Conservation (phyloP, 2,329 filamentous ascomycete genomes). For the Alternaria novae-zelandiae region DNA sequence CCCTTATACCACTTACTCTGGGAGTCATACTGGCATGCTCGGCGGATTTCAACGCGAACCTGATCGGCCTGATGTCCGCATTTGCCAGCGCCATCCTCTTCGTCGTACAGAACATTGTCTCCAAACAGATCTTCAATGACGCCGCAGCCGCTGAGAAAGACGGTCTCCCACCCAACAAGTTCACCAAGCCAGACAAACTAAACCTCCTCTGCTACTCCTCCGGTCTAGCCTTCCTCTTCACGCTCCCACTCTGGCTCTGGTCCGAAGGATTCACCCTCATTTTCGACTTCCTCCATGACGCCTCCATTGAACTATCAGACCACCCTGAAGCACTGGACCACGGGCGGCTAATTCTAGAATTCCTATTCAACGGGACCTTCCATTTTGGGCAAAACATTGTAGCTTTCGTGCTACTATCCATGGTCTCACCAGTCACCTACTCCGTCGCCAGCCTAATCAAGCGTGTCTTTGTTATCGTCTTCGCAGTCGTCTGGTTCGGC, state of each 20-base stretch:
- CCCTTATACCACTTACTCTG: conserved; percentile 85
- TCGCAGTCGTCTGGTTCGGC: conserved; percentile 95
- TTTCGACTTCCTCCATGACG: conserved; percentile 79
- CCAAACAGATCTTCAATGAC: conserved; percentile 97
- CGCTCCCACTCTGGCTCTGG: conserved; percentile 90
- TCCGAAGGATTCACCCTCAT: conserved; percentile 82
- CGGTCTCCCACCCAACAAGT: conserved; percentile 59
- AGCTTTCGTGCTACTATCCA: conserved; percentile 88
- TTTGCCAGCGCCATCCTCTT: conserved; percentile 92
- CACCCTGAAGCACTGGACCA: conserved; percentile 75
- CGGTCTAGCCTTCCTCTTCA: conserved; percentile 86
- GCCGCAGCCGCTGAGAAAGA: conserved; percentile 84
- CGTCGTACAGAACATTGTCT: conserved; percentile 98
- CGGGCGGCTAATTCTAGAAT: conserved; percentile 73
- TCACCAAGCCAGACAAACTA: conserved; percentile 90
- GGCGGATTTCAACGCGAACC: conserved; percentile 84
- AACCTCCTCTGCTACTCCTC: conserved; percentile 98
- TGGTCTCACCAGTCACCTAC: conserved; percentile 96
- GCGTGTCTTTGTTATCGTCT: conserved; percentile 93
- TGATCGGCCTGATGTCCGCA: conserved; percentile 88
- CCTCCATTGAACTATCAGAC: conserved; percentile 76
- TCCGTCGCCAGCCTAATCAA: conserved; percentile 96
- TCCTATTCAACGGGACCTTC: conserved; percentile 94
- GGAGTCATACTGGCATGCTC: conserved; percentile 98
- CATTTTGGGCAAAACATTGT: conserved; percentile 97